Evolutionary conservation across 169 alveolate genomes (phyloP), one percentile per base, ranked within the genome.

Genomic region (Plasmodium billcollinsi): DNA sequence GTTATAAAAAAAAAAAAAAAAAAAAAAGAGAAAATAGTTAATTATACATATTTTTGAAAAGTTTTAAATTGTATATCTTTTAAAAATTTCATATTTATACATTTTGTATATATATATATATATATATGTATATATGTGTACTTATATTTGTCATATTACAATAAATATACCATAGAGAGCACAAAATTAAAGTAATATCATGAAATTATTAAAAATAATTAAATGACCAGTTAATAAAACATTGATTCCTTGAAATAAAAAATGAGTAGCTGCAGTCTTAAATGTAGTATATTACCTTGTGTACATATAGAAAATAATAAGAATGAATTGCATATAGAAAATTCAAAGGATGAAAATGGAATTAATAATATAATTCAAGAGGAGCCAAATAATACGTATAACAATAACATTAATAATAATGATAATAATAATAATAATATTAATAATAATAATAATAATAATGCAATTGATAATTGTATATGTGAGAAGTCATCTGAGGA

Each of bases 241-340:
- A 11, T 75, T 75, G 88, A 75, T 52, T 52, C 72, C 56, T 45
- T 75, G 29, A 65, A 59, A 50, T 39, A 21, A 26, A 78, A 78
- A 78, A 78, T 78, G 89, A 43, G 49, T 39, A 78, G 71, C 67
- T 78, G 89, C 56, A 78, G 89, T 66, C 89, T 78, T 54, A 78
- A 78, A 47, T 78, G 89, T 49, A 78, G 89, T 78, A 49, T 63
- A 50, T 78, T 78, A 67, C 89, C 89, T 3, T 78, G 89, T 24
- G 63, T 78, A 78, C 89, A 78, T 70, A 78, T 66, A 78, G 59
- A 29, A 33, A 78, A 78, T 39, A 29, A 26, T 26, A 78, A 66
- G 8, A 78, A 50, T 45, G 89, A 76, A 49, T n/a, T 50, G 14
- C 33, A 76, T 65, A 21, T 76, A 18, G 74, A 76, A 63, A 52